Percentiles rank a stretch among this genome's conserved stretches.
Conservation (phyloP, 352 stramenopile genomes). For the Globisporangium yorkense region DNA sequence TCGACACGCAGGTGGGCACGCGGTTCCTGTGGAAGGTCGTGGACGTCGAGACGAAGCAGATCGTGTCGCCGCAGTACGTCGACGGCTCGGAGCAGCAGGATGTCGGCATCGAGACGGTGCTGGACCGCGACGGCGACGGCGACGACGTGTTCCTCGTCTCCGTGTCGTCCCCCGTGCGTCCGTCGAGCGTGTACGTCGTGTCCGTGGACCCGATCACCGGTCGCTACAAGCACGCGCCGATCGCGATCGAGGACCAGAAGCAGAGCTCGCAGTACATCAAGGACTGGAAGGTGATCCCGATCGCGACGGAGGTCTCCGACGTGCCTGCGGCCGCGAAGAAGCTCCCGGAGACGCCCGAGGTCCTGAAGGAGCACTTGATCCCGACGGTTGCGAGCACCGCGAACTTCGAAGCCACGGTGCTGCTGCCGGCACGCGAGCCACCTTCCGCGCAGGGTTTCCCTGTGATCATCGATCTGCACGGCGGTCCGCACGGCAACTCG, state of each 20-base stretch:
- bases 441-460: constrained; percentile 40
- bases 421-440: constrained; percentile 39
- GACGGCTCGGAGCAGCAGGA: constrained; percentile 17
- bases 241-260: constrained; percentile 48
- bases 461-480: constrained; percentile 87
- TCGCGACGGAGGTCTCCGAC: constrained; percentile 48
- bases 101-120: constrained; percentile 42
- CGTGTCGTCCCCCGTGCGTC: constrained; percentile 45
- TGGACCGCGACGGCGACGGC: constrained; percentile 35
- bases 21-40: constrained; percentile 69
- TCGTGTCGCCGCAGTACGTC: constrained; percentile 51
- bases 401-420: constrained; percentile 74
- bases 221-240: constrained; percentile 25
- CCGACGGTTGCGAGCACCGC: constrained; percentile 36
- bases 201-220: constrained; percentile 35
- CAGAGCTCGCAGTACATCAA: constrained; percentile 30
- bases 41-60: constrained; percentile 35
- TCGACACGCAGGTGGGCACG: constrained; percentile 64
- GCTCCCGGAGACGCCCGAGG: constrained; percentile 19
- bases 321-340: constrained; percentile 27
- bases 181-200: constrained; percentile 53
- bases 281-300: constrained; percentile 54
- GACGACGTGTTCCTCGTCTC: constrained; percentile 38
- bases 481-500: constrained; percentile 89
- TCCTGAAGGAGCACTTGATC: constrained; percentile 42